phyloP scores from a whole-genome alignment of 129 eudicot species.

The Artemisia argyi region DNA sequence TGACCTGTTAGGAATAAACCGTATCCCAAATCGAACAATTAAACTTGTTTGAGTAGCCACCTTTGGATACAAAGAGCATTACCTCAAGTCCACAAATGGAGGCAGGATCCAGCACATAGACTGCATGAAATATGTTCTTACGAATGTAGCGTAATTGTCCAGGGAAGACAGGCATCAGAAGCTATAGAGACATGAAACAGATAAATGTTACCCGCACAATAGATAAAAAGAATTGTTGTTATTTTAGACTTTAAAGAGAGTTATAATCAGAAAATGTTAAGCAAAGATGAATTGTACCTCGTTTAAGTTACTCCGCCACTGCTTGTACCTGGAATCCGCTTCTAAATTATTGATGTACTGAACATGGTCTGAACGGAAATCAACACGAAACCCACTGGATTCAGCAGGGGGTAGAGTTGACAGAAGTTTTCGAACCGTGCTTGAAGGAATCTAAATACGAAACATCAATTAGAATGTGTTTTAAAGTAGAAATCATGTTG shows the following conservation, averaged over 20 bases:
- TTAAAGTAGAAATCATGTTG: background rate
- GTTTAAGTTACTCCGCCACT: constrained; percentile 88
- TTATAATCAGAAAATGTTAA: background rate
- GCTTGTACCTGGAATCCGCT: constrained; percentile 77
- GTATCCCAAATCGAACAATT: background rate
- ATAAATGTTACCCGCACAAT: constrained; percentile 10
- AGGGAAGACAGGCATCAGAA: constrained; percentile 95
- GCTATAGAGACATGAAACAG: constrained; percentile 36
- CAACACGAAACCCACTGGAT: constrained; percentile 74
- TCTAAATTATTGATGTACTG: constrained; percentile 89
- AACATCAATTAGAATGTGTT: constrained; percentile 19
- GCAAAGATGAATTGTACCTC: constrained; percentile 54
- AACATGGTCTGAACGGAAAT: constrained; percentile 90
- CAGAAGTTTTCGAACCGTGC: constrained; percentile 62
- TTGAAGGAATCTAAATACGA: constrained; percentile 64
- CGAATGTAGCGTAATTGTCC: constrained; percentile 98
- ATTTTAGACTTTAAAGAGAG: background rate
- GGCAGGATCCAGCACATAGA: constrained; percentile 85
- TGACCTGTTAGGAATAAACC: background rate
- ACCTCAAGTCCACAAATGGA: constrained; percentile 93
- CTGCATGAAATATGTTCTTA: constrained; percentile 89
- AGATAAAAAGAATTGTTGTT: background rate
- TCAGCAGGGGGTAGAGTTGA: constrained; percentile 76
- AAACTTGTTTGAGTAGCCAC: background rate
- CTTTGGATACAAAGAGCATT: constrained; percentile 29